Conservation (phyloP, 1,284 basidiomycete species). For the Malassezia sp. region DNA sequence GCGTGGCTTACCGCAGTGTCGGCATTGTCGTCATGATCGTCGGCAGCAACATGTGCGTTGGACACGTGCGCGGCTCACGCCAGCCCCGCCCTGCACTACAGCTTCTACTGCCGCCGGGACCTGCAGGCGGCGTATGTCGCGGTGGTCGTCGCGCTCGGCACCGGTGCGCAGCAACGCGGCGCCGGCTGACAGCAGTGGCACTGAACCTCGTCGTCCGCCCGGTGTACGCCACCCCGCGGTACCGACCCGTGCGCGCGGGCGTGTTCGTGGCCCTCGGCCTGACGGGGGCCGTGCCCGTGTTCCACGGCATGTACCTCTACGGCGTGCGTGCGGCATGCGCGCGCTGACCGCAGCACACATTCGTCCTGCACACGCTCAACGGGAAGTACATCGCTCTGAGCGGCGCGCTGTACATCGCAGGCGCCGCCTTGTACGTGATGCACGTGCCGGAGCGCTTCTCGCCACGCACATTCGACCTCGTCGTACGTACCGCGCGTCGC, state of each 20-base stretch:
- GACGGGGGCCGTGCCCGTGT: slow-evolving; percentile 60
- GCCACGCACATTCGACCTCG: slow-evolving; percentile 69
- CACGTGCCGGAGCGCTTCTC: slow-evolving; percentile 67
- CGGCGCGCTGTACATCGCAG: slow-evolving; percentile 33
- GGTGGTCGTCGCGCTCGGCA: slow-evolving; percentile 54
- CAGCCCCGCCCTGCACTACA: slow-evolving; percentile 52
- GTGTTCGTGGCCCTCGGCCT: slow-evolving; percentile 72
- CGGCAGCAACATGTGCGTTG: slow-evolving; percentile 58
- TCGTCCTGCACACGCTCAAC: slow-evolving; percentile 34
- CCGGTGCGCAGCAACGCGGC: no score
- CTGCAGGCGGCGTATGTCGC: slow-evolving; percentile 32
- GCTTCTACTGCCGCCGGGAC: slow-evolving; percentile 30
- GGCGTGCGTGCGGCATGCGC: slow-evolving; percentile 51
- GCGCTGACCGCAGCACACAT: no score
- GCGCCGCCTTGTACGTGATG: slow-evolving; percentile 52
- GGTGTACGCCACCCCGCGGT: slow-evolving; percentile 62
- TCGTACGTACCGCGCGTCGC: slow-evolving; percentile 52
- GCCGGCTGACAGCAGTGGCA: slow-evolving; percentile 52
- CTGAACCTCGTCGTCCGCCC: slow-evolving; percentile 69
- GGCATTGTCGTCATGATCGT: slow-evolving; percentile 56
- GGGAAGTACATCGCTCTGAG: slow-evolving; percentile 24
- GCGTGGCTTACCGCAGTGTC: slow-evolving; percentile 12
- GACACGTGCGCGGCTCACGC: background rate
- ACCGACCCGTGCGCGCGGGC: slow-evolving; percentile 64
- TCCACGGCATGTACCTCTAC: slow-evolving; percentile 53